phyloP scores from a whole-genome alignment of 306 rosid species.

The Rosa persica region DNA sequence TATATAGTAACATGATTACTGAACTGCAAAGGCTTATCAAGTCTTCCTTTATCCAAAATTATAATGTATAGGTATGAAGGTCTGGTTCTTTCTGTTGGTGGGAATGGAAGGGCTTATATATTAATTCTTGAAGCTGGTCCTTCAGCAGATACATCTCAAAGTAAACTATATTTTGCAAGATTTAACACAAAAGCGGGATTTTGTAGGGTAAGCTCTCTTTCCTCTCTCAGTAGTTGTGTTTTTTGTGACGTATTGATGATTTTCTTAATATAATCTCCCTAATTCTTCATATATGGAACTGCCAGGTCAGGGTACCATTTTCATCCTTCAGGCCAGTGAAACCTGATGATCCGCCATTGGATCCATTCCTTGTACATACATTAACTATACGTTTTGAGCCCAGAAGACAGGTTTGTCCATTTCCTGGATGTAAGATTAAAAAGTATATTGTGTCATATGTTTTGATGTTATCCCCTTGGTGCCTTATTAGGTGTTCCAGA shows the following conservation, averaged over 20 bases:
- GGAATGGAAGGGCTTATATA: conserved; percentile 89
- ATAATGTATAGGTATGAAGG: conserved; percentile 76
- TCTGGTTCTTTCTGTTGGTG: conserved; percentile 92
- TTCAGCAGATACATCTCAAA: conserved; percentile 67
- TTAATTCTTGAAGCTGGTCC: conserved; percentile 94
- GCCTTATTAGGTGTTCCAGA: not conserved
- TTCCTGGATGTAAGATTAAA: conserved; percentile 20
- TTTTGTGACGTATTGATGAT: conserved; percentile 9
- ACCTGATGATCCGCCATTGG: conserved; percentile 85
- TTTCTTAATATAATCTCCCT: conserved; percentile 14
- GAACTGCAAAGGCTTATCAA: conserved; percentile 13
- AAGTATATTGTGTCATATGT: conserved; percentile 1
- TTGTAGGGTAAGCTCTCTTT: conserved; percentile 65
- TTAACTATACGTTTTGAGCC: conserved; percentile 96
- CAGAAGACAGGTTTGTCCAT: conserved; percentile 76
- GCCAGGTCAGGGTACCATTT: conserved; percentile 94
- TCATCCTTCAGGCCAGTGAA: conserved; percentile 90
- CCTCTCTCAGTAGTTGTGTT: not conserved
- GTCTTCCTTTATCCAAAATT: conserved; percentile 13
- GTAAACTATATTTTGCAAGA: conserved; percentile 84
- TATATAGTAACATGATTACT: not conserved
- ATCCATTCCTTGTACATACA: conserved; percentile 94
- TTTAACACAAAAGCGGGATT: conserved; percentile 90
- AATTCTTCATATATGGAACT: conserved; percentile 27
- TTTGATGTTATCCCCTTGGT: not conserved